Conservation (phyloP, 2,329 filamentous ascomycete species). For the Aureobasidium melanogenum region DNA sequence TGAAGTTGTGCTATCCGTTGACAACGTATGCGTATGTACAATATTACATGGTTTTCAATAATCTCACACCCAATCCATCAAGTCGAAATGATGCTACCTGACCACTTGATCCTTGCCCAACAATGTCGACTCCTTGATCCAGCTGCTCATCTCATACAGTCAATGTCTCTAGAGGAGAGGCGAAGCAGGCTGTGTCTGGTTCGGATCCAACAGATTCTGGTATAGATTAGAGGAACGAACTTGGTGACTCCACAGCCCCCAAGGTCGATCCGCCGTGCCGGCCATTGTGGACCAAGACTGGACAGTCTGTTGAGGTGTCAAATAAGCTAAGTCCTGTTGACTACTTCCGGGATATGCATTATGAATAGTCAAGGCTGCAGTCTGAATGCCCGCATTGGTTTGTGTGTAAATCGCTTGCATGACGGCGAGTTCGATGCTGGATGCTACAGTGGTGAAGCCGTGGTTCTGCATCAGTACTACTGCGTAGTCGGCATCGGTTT, state of each 20-base stretch:
- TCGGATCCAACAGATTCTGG: constrained; percentile 9
- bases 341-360: neutral
- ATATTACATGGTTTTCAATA: neutral
- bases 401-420: constrained; percentile 37
- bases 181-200: constrained; percentile 4
- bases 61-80: neutral
- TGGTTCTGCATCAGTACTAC: constrained; percentile 40
- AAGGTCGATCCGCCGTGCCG: constrained; percentile 5
- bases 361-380: constrained; percentile 25
- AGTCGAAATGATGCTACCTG: neutral
- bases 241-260: constrained; percentile 4
- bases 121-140: neutral
- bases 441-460: constrained; percentile 34
- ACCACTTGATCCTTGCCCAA: neutral
- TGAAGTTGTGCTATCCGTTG: neutral
- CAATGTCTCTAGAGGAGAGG: neutral
- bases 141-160: too few relatives aligned
- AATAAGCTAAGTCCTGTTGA: neutral
- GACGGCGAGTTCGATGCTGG: constrained; percentile 32
- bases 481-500: constrained; percentile 18
- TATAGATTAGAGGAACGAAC: constrained; percentile 6
- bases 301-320: neutral
- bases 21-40: too few relatives aligned
- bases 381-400: constrained; percentile 35
- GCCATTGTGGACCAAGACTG: constrained; percentile 2